phyloP scores from a whole-genome alignment of 2,329 filamentous ascomycete species.

The Coniochaeta hoffmannii region DNA sequence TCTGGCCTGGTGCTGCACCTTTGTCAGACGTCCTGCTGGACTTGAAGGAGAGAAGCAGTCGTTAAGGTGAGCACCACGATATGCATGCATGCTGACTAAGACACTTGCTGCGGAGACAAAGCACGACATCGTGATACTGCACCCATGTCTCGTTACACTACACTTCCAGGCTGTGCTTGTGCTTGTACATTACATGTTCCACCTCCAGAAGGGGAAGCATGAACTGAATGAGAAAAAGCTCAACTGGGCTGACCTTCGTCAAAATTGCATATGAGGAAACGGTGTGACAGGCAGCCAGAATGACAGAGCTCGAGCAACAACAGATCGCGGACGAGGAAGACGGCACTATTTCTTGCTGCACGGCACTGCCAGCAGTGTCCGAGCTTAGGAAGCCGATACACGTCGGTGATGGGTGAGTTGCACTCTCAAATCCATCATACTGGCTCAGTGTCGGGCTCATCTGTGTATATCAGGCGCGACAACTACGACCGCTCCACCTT shows the following conservation, averaged over 20 bases:
- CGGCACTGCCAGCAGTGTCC: slow-evolving; percentile 27
- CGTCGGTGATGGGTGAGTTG: slow-evolving; percentile 21
- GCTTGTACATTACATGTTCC: no score
- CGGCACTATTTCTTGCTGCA: slow-evolving; percentile 29
- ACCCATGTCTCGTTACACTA: not conserved
- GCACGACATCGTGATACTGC: not conserved
- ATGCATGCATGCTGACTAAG: not conserved
- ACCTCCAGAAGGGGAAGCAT: no score
- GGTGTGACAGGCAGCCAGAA: not conserved
- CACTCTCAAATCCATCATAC: not conserved
- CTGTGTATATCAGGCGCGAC: slow-evolving; percentile 6
- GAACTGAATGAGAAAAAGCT: no score
- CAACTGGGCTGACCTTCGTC: not conserved
- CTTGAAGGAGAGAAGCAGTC: no score
- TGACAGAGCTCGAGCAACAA: not conserved
- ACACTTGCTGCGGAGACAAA: not conserved
- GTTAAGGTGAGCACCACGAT: not conserved
- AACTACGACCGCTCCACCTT: slow-evolving; percentile 36
- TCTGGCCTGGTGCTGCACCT: no score
- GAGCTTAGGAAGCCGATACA: slow-evolving; percentile 30
- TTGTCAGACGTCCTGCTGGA: no score
- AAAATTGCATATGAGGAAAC: not conserved
- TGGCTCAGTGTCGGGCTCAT: no score
- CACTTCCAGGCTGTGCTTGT: no score
- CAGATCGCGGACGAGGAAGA: slow-evolving; percentile 26